These are phyloP conservation scores for Alternaria triticina DNA, from an alignment of 2,329 filamentous ascomycete species.

Conservation along the genomic window DNA sequence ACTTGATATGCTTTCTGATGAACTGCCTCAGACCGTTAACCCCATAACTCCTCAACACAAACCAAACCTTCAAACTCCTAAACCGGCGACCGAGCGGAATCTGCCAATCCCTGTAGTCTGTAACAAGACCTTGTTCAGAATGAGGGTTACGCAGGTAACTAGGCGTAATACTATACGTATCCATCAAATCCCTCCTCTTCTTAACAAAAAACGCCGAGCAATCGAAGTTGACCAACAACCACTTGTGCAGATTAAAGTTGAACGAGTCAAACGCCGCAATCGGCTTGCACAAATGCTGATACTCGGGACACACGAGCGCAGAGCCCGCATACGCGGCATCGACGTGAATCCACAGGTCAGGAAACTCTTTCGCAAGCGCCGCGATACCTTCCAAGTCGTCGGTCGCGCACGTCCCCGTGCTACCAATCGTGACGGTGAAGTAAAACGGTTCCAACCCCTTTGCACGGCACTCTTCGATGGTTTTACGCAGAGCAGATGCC, in stretches of 20 bases:
- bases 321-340: conserved; percentile 93
- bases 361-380: conserved; percentile 59
- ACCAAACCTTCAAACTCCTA: conserved; percentile 92
- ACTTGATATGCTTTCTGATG: conserved; percentile 69
- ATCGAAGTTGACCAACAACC: conserved; percentile 94
- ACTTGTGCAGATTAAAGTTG: conserved; percentile 97
- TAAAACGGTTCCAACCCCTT: conserved; percentile 85
- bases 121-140: conserved; percentile 82
- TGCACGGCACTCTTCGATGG: conserved; percentile 68
- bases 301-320: conserved; percentile 81
- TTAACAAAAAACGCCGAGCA: conserved; percentile 78
- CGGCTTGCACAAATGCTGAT: conserved; percentile 69
- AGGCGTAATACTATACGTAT: conserved; percentile 78
- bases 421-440: conserved; percentile 82
- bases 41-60: conserved; percentile 85
- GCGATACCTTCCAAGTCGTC: conserved; percentile 80
- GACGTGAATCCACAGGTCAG: conserved; percentile 85
- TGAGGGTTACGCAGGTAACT: conserved; percentile 83
- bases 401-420: conserved; percentile 85
- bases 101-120: conserved; percentile 97
- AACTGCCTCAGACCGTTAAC: conserved; percentile 76
- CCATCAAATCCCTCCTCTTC: conserved; percentile 75
- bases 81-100: conserved; percentile 91
- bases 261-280: conserved; percentile 81
- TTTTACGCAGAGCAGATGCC: conserved; percentile 64